These are phyloP conservation scores for Myriangium duriaei DNA, from an alignment of 2,329 filamentous ascomycete genomes.

Conservation along the genomic window DNA sequence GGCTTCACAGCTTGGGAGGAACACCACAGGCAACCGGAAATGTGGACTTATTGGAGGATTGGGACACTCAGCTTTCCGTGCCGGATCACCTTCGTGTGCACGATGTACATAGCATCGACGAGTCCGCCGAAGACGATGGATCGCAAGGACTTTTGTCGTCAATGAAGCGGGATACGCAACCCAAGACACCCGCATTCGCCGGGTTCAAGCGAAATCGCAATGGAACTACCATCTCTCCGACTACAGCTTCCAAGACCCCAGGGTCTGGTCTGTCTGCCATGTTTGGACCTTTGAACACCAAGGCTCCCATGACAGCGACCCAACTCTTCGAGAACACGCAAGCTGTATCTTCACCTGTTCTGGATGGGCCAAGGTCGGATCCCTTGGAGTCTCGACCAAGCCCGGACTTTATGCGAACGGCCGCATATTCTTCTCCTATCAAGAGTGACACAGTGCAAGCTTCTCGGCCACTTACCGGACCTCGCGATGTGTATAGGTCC, in stretches of 20 bases:
- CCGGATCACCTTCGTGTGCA: constrained; percentile 12
- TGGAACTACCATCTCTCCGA: constrained; percentile 31
- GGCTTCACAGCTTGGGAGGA: background rate
- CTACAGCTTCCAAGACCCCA: constrained; percentile 30
- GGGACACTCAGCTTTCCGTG: constrained; percentile 10
- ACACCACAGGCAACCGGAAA: constrained; percentile 17
- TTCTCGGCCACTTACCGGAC: constrained; percentile 28
- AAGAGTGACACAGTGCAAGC: constrained; percentile 10
- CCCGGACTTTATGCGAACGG: constrained; percentile 25
- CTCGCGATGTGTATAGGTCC: constrained; percentile 30
- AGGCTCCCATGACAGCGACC: constrained; percentile 29
- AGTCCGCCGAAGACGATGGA: constrained; percentile 14
- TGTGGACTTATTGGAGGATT: constrained; percentile 20
- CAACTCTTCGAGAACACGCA: constrained; percentile 36
- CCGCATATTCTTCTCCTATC: constrained; percentile 23
- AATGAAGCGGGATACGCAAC: constrained; percentile 18
- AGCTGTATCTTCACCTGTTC: constrained; percentile 31
- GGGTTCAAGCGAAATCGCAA: constrained; percentile 27
- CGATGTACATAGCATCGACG: constrained; percentile 9
- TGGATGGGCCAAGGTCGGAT: constrained; percentile 28
- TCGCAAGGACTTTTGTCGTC: constrained; percentile 12
- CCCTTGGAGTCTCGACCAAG: constrained; percentile 33
- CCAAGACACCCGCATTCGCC: constrained; percentile 31
- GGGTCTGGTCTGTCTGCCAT: constrained; percentile 24
- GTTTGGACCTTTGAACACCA: constrained; percentile 24